A percentile compares a stretch with the other conserved stretches of the same genome.
These are phyloP conservation scores for Rhizopus sp. DNA, from an alignment of 371 early-diverging fungal genomes.

Conservation along the genomic window DNA sequence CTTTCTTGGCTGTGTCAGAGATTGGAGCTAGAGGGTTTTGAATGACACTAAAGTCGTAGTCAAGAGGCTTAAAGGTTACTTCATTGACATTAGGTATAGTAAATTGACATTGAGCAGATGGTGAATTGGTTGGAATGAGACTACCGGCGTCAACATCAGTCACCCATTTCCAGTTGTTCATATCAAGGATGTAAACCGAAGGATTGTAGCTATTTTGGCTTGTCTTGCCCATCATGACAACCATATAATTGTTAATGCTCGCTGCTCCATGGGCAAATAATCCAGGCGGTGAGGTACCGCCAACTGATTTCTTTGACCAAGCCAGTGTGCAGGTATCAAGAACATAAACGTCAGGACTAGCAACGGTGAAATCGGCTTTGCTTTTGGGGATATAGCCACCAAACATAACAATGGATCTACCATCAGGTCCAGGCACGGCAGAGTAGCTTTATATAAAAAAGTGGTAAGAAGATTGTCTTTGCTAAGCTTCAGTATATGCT, in stretches of 20 bases:
- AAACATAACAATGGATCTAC: slow-evolving; percentile 41
- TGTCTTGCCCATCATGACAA: slow-evolving; percentile 34
- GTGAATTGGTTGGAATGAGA: background rate
- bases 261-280: slow-evolving; percentile 41
- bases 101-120: slow-evolving; percentile 24
- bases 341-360: slow-evolving; percentile 29
- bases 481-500: background rate
- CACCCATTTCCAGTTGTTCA: slow-evolving; percentile 46
- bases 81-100: slow-evolving; percentile 19
- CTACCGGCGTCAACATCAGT: slow-evolving; percentile 1
- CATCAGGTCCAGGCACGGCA: slow-evolving; percentile 33
- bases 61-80: slow-evolving; percentile 6
- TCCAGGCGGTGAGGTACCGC: slow-evolving; percentile 30
- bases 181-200: slow-evolving; percentile 38
- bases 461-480: background rate
- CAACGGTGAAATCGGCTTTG: background rate
- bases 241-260: slow-evolving; percentile 42
- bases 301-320: slow-evolving; percentile 34
- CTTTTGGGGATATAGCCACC: slow-evolving; percentile 27
- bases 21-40: slow-evolving; percentile 12
- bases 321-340: slow-evolving; percentile 44
- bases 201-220: slow-evolving; percentile 18
- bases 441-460: background rate
- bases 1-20: slow-evolving; percentile 19
- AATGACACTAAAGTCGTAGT: slow-evolving; percentile 21